Evolutionary conservation across 2,329 filamentous ascomycete species (phyloP).

Genomic region (Lachnellula suecica): DNA sequence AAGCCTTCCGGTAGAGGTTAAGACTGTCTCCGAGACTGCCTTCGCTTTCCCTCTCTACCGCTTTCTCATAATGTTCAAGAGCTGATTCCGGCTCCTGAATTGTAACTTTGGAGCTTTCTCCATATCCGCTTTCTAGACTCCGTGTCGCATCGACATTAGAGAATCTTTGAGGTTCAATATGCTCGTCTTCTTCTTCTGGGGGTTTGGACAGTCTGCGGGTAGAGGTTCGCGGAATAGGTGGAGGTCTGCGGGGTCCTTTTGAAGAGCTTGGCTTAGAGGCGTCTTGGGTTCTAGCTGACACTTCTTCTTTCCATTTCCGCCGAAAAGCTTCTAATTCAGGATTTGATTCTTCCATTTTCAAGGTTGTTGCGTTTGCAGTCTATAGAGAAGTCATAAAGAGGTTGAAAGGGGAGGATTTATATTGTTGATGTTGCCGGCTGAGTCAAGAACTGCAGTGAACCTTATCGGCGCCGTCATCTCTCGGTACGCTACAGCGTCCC

Average conservation of each 20-base stretch:
- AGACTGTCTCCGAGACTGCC: conserved; percentile 89
- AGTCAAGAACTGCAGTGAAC: too few species aligned
- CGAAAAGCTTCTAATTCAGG: conserved; percentile 85
- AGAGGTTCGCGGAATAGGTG: conserved; percentile 15
- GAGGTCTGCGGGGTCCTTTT: conserved; percentile 19
- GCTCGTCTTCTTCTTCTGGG: conserved; percentile 19
- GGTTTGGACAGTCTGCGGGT: conserved; percentile 9
- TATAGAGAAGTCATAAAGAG: conserved; percentile 3
- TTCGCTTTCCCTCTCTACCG: conserved; percentile 82
- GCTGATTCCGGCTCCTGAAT: conserved; percentile 66
- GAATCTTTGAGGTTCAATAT: conserved; percentile 8
- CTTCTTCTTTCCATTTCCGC: conserved; percentile 79
- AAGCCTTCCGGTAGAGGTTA: conserved; percentile 84
- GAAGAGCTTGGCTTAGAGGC: conserved; percentile 18
- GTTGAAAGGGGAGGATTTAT: too few species aligned
- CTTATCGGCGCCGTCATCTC: conserved; percentile 14
- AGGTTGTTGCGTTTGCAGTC: conserved; percentile 11
- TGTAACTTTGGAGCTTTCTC: conserved; percentile 11
- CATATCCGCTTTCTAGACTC: not conserved
- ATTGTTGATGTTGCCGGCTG: too few species aligned
- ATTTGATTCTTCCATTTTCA: conserved; percentile 44
- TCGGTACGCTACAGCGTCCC: not conserved
- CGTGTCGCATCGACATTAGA: conserved; percentile 12
- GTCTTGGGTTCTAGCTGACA: conserved; percentile 28
- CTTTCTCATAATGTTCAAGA: conserved; percentile 88